Base-by-base conservation (phyloP, 2,329 filamentous ascomycete genomes). In the Hypoxylon sp. region DNA sequence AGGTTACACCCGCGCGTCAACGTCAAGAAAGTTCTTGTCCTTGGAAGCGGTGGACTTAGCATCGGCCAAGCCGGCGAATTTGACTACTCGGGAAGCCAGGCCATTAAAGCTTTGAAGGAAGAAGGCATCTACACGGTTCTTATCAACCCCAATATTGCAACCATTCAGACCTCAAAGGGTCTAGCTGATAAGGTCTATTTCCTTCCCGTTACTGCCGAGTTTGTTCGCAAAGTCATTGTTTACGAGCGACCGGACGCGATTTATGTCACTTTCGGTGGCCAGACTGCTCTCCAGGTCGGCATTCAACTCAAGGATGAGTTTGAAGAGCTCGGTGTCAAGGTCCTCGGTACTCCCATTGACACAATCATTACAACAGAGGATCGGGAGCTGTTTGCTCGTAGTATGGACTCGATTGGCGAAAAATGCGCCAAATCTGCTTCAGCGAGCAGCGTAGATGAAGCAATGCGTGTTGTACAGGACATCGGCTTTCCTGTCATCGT, bases 361-460 rank as follows among this genome's bases (percentile, higher is more conserved):
- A 98, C 96, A 53, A 97, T 99, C 82, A 97, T 98, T 82, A 98
- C 95, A 22, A 99, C 96, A 0, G 96, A 99, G 82, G 96, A 99
- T 78, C 92, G 96, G 80, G 96, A 99, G 83, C 88, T 98, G 46
- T 99, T 99, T 77, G 96, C 96, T 59, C 91, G 95, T 72, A 97
- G 94, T 85, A 98, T 99, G 95, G 95, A 98, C 78, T 96, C 94
- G 0, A 98, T 99, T 77, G 93, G 93, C 69, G 96, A 98, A 83
- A 98, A 98, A 82, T 98, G 95, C 78, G 96, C 96, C 79, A 97
- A 98, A 84, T 98, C 96, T 27, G 95, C 95, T 17, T 97, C 96
- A 40, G 96, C 95, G 55, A 95, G 88, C 81, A 96, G 88, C 72
- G 85, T 97, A 14, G 92, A 97, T 27, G 96, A 99, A 83, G 95